Evolutionary conservation across 164 flowering plant species (phyloP).

Genomic region (Stephania japonica): DNA sequence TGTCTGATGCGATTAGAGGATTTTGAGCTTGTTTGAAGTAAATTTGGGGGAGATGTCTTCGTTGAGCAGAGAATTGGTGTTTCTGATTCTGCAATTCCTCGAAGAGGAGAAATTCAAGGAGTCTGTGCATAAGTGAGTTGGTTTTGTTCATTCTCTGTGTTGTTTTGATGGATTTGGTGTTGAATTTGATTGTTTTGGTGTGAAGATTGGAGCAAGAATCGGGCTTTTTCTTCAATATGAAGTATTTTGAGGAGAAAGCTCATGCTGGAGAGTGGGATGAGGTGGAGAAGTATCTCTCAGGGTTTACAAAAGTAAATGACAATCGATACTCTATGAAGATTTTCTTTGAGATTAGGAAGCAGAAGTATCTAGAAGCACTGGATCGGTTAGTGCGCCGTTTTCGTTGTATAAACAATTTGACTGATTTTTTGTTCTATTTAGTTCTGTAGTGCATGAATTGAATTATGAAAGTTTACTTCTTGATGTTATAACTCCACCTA

Average conservation of each 20-base stretch:
- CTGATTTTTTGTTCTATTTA: neutral
- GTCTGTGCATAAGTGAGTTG: conserved; percentile 65
- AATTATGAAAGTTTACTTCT: neutral
- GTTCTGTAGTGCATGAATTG: neutral
- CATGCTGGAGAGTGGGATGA: conserved; percentile 91
- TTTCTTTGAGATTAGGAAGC: conserved; percentile 81
- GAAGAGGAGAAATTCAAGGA: conserved; percentile 92
- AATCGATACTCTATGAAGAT: conserved; percentile 85
- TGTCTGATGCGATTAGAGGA: conserved; percentile 1
- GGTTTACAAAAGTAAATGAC: conserved; percentile 81
- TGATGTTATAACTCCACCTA: neutral
- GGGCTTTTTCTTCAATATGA: conserved; percentile 79
- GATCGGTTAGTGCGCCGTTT: conserved; percentile 40
- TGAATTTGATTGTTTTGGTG: conserved; percentile 4
- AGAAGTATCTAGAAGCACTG: conserved; percentile 86
- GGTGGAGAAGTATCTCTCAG: conserved; percentile 77
- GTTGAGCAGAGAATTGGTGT: conserved; percentile 87
- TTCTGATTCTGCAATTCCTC: conserved; percentile 85
- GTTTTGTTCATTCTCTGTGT: neutral
- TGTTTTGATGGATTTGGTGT: neutral
- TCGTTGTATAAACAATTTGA: neutral
- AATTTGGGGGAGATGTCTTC: conserved; percentile 50
- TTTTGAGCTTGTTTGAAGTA: neutral
- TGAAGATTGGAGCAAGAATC: conserved; percentile 83
- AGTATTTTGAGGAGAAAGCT: conserved; percentile 77